These are phyloP conservation scores for Rhamnella rubrinervis DNA, from an alignment of 331 rosid genomes.

Conservation along the genomic window DNA sequence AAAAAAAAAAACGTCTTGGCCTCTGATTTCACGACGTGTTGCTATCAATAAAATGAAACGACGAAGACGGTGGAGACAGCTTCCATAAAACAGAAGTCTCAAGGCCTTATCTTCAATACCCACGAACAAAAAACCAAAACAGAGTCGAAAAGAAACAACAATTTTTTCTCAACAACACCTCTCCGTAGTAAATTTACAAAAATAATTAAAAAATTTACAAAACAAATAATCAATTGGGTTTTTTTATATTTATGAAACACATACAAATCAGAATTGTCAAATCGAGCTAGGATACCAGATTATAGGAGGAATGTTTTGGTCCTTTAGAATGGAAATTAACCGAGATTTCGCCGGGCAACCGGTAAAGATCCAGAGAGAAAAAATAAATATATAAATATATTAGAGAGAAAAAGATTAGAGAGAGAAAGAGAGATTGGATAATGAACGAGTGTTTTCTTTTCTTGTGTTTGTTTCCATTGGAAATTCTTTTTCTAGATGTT, in stretches of 20 bases:
- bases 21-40: slow-evolving; percentile 25
- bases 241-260: not conserved
- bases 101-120: slow-evolving; percentile 32
- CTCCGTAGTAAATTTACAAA: slow-evolving; percentile 4
- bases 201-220: not conserved
- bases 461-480: not conserved
- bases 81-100: slow-evolving; percentile 17
- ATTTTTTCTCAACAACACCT: slow-evolving; percentile 20
- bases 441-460: slow-evolving; percentile 23
- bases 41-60: slow-evolving; percentile 18
- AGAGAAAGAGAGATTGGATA: slow-evolving; percentile 43
- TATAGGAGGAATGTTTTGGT: slow-evolving; percentile 3
- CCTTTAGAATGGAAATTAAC: slow-evolving; percentile 26
- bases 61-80: slow-evolving; percentile 27
- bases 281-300: slow-evolving; percentile 22
- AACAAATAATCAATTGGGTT: not conserved
- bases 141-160: slow-evolving; percentile 1
- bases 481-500: not conserved
- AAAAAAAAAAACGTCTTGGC: slow-evolving; percentile 22
- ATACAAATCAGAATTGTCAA: slow-evolving; percentile 15
- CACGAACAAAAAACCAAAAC: slow-evolving; percentile 27
- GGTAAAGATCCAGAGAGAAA: slow-evolving; percentile 35
- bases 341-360: slow-evolving; percentile 36
- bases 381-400: slow-evolving; percentile 18
- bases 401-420: slow-evolving; percentile 25